phyloP scores from a whole-genome alignment of 2,329 filamentous ascomycete genomes.

The Alternaria sp. region DNA sequence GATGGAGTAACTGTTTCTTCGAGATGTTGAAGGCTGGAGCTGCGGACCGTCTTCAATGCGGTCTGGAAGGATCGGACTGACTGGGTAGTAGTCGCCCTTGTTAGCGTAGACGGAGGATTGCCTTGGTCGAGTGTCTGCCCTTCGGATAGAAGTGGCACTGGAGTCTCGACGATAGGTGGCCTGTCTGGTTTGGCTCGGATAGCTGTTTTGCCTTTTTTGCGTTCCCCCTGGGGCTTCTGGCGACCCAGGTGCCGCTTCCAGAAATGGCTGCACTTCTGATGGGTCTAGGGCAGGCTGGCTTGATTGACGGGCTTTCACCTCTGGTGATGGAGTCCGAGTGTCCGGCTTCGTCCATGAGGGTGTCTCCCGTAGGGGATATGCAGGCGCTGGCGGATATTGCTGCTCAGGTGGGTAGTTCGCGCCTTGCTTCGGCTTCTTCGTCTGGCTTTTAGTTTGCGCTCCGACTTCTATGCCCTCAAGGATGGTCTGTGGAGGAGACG shows the following conservation, averaged over 20 bases:
- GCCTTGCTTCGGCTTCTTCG: conserved; percentile 13
- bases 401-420: conserved; percentile 20
- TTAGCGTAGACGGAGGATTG: neutral
- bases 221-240: conserved; percentile 34
- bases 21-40: conserved; percentile 3
- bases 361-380: conserved; percentile 31
- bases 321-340: conserved; percentile 18
- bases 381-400: conserved; percentile 31
- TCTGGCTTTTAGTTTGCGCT: neutral
- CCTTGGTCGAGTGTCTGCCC: conserved; percentile 1
- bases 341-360: conserved; percentile 31
- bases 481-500: conserved; percentile 11
- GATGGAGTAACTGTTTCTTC: conserved; percentile 4
- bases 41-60: conserved; percentile 12
- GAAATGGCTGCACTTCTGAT: conserved; percentile 24
- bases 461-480: neutral
- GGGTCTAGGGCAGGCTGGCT: conserved; percentile 9
- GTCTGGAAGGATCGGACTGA: conserved; percentile 13
- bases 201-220: conserved; percentile 35
- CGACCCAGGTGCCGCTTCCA: conserved; percentile 26
- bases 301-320: neutral
- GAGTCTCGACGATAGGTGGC: neutral
- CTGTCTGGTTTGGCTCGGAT: conserved; percentile 16
- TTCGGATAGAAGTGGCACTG: conserved; percentile 7
- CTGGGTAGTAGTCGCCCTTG: conserved; percentile 24